These are phyloP conservation scores for Saccharomycopsis malanga DNA, from an alignment of 805 yeast species.

Conservation along the genomic window DNA sequence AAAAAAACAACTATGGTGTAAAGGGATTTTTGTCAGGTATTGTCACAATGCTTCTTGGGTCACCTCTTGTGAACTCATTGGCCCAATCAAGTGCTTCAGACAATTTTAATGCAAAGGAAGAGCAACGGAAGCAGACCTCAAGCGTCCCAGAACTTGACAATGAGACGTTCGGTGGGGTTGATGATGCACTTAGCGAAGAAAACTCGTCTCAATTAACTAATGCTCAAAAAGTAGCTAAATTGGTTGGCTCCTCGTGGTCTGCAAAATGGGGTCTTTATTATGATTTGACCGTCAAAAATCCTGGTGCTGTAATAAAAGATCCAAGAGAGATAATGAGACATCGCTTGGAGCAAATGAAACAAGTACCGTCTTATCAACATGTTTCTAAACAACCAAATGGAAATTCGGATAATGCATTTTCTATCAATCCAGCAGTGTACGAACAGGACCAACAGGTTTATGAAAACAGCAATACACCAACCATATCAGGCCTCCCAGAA, in stretches of 20 bases:
- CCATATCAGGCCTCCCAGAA: not conserved
- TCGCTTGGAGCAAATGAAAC: not conserved
- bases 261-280: conserved; percentile 13
- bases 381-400: not conserved
- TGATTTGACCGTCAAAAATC: conserved; percentile 11
- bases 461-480: not conserved
- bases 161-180: too few relatives aligned
- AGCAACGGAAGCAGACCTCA: too few relatives aligned
- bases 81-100: not conserved
- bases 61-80: not conserved
- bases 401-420: not conserved
- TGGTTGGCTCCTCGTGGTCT: too few relatives aligned
- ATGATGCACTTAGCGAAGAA: too few relatives aligned
- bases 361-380: not conserved
- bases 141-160: too few relatives aligned
- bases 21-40: conserved; percentile 11
- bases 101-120: too few relatives aligned
- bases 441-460: not conserved
- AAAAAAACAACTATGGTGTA: conserved; percentile 8
- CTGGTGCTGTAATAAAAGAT: conserved; percentile 10
- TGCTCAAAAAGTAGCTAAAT: conserved; percentile 9
- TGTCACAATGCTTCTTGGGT: not conserved
- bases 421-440: not conserved
- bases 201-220: too few relatives aligned
- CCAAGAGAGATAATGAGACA: conserved; percentile 9